Evolutionary conservation across 345 rosid genomes (phyloP).

Genomic region (Eucalyptus curtisii): DNA sequence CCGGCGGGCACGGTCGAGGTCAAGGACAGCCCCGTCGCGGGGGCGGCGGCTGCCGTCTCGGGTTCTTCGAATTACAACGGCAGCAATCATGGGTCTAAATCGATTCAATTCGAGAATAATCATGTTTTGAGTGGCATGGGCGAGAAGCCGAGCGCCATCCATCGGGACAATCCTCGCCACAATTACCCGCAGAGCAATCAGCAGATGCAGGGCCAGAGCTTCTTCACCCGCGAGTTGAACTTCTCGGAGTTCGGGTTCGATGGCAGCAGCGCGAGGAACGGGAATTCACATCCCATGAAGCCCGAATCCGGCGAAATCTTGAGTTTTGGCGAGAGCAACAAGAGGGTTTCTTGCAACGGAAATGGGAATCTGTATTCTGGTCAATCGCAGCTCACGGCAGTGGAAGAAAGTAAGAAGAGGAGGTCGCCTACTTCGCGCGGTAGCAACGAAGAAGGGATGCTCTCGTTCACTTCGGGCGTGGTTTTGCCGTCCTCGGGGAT

Average conservation of each 20-base stretch:
- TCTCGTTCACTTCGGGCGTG: conserved; percentile 76
- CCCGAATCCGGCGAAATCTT: conserved; percentile 73
- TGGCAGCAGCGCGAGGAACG: conserved; percentile 24
- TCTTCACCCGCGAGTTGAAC: conserved; percentile 49
- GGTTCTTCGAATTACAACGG: neutral
- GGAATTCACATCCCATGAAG: conserved; percentile 37
- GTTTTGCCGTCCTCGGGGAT: conserved; percentile 41
- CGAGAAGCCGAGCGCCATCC: conserved; percentile 18
- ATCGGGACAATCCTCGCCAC: neutral
- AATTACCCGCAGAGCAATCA: conserved; percentile 7
- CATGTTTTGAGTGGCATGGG: conserved; percentile 39
- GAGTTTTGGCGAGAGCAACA: conserved; percentile 65
- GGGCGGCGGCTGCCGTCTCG: neutral
- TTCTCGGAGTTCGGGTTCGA: conserved; percentile 50
- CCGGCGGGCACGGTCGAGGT: conserved; percentile 30
- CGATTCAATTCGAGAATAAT: conserved; percentile 17
- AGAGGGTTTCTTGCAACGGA: conserved; percentile 27
- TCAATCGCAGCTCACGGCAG: conserved; percentile 27
- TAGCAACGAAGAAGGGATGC: conserved; percentile 71
- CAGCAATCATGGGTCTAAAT: conserved; percentile 11
- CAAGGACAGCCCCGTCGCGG: conserved; percentile 9
- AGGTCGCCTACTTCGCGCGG: conserved; percentile 45
- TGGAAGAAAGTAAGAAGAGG: conserved; percentile 64
- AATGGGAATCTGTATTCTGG: conserved; percentile 39
- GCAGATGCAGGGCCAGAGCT: conserved; percentile 20